A percentile compares a stretch with the other conserved stretches of the same genome.
Evolutionary conservation across 2,329 filamentous ascomycete genomes (phyloP).

Genomic region (Elsinoe batatas): DNA sequence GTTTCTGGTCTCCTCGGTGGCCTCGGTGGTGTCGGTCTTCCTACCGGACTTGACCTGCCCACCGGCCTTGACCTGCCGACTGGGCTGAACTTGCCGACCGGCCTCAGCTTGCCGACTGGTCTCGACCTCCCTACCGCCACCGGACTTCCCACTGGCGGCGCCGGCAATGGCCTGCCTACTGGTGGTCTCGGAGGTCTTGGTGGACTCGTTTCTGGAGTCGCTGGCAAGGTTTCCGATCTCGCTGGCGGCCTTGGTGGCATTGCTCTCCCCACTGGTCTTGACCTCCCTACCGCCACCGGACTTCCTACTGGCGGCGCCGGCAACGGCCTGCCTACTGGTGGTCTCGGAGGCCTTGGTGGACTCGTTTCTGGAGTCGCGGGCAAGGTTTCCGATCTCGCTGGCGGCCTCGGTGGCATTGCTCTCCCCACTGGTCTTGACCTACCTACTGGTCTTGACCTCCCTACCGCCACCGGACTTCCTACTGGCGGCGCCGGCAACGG

Average conservation of each 20-base stretch:
- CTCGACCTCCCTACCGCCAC: not conserved
- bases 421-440: not conserved
- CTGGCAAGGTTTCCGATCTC: too few relatives aligned
- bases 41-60: not conserved
- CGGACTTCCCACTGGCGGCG: not conserved
- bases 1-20: not conserved
- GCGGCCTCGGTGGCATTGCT: too few relatives aligned
- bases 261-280: not conserved
- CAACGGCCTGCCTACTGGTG: not conserved
- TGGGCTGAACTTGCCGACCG: not conserved
- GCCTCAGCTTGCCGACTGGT: not conserved
- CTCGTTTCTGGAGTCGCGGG: not conserved
- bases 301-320: too few relatives aligned
- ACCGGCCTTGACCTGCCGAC: not conserved
- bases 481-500: not conserved
- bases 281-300: not conserved
- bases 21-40: not conserved
- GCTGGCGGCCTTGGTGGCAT: too few relatives aligned
- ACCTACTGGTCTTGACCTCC: not conserved
- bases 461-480: not conserved
- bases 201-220: not conserved
- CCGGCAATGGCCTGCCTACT: not conserved
- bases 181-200: not conserved
- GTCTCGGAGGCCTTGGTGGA: not conserved
- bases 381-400: too few relatives aligned